phyloP scores from a whole-genome alignment of 1,139 yeast species.

The Meyerozyma elateridarum region DNA sequence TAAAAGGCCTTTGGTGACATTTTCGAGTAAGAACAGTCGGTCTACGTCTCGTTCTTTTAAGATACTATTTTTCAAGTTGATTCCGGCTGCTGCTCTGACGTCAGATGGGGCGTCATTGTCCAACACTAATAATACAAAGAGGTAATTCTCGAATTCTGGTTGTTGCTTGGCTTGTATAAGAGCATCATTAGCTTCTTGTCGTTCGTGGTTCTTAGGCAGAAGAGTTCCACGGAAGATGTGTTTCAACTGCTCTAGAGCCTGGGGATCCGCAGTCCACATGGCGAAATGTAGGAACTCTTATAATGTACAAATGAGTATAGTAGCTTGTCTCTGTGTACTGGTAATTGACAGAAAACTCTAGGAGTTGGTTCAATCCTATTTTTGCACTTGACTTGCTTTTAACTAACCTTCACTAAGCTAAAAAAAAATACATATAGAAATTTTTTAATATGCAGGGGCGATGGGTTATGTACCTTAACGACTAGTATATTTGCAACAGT shows the following conservation, averaged over 20 bases:
- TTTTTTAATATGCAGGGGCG: too few species aligned
- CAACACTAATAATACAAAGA: slow-evolving; percentile 62
- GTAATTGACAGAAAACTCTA: too few species aligned
- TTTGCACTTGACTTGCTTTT: too few species aligned
- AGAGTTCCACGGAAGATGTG: slow-evolving; percentile 63
- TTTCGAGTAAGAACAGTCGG: slow-evolving; percentile 53
- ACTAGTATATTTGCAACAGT: too few species aligned
- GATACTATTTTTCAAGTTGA: slow-evolving; percentile 72
- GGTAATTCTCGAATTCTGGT: slow-evolving; percentile 75
- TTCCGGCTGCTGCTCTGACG: slow-evolving; percentile 85
- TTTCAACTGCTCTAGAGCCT: slow-evolving; percentile 58
- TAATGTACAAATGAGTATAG: too few species aligned
- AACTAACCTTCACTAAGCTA: too few species aligned
- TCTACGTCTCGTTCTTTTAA: slow-evolving; percentile 33
- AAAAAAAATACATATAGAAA: too few species aligned
- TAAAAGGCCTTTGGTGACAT: slow-evolving; percentile 64
- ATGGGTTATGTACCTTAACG: too few species aligned
- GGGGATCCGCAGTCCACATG: slow-evolving; percentile 59
- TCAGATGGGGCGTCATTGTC: slow-evolving; percentile 45
- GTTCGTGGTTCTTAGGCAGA: slow-evolving; percentile 48
- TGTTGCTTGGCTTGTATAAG: slow-evolving; percentile 62
- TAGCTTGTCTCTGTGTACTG: too few species aligned
- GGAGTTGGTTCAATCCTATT: too few species aligned
- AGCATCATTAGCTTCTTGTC: slow-evolving; percentile 63
- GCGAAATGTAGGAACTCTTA: too few species aligned